Percentiles rank a stretch among this genome's conserved stretches.
phyloP scores from a whole-genome alignment of 2,329 filamentous ascomycete genomes.

The Aspergillus pseudonomiae region DNA sequence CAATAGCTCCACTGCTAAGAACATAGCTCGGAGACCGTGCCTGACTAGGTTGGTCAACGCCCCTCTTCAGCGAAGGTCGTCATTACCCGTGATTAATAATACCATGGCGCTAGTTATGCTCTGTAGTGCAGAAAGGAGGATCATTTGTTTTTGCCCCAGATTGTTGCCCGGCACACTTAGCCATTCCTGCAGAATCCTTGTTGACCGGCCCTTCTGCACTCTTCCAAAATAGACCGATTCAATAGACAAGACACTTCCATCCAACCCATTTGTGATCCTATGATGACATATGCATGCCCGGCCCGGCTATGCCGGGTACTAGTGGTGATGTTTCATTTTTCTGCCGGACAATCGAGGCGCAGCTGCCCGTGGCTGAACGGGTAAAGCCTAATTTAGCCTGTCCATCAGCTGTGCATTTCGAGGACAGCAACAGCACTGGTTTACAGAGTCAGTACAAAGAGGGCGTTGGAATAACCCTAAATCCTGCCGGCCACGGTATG shows the following conservation, averaged over 20 bases:
- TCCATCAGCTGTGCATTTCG: background rate
- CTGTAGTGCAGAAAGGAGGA: background rate
- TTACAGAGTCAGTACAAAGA: background rate
- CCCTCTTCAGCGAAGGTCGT: conserved; percentile 12
- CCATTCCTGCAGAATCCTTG: background rate
- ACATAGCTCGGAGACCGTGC: conserved; percentile 19
- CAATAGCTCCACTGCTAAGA: conserved; percentile 16
- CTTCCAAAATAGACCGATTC: background rate
- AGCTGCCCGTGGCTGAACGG: background rate
- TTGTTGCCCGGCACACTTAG: background rate
- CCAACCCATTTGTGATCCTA: background rate
- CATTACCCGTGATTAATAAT: conserved; percentile 14
- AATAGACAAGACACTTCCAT: background rate
- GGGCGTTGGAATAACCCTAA: background rate
- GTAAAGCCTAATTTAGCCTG: background rate
- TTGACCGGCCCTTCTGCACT: background rate
- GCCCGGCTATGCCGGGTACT: background rate
- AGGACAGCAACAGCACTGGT: background rate
- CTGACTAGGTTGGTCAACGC: conserved; percentile 14
- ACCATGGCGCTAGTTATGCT: background rate
- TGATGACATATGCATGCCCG: background rate
- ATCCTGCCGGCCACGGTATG: background rate
- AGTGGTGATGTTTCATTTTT: background rate
- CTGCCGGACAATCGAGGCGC: background rate
- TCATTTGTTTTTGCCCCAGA: background rate